Evolutionary conservation across 257 asterid genomes (phyloP), one percentile per base, ranked within the genome.

Genomic region (Striga asiatica): DNA sequence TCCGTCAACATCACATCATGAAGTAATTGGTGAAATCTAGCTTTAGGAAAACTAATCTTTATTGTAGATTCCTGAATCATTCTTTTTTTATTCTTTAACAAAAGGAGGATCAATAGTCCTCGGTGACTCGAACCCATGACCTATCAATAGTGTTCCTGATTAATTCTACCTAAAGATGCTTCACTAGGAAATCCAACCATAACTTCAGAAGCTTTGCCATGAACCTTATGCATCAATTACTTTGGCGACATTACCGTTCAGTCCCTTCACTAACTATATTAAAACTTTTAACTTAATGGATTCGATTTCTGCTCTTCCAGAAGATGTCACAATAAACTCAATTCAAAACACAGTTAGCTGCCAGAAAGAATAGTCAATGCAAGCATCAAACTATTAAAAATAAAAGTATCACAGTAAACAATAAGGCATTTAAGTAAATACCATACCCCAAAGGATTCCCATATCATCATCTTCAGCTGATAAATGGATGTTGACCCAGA

Each of bases 371-470:
- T 31, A 39, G 14, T 21, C 19, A 22, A 43, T 20, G 37, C 13
- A 47, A 45, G 8, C 46, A 54, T 28, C 31, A 27, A 20, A 52
- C 17, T 17, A 16, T 31, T 45, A 27, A 14, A 65, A 50, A 47
- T 43, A 27, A 67, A 31, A 54, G 39, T 20, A 51, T 43, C 13
- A 49, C 10, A 25, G 48, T 29, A 32, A 21, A 50, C 28, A 50
- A 37, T 8, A 38, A 14, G 12, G 63, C n/a, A 45, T 17, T 22
- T 35, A 49, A 42, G 13, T 23, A 43, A 53, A 50, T 21, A 59
- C 6, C 81, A 60, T 84, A 92, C 98, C 87, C 95, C 98, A 70
- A 92, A 92, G 28, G 97, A 75, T 78, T 92, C 95, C 98, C 98
- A 92, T 68, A 92, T 87, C 98, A 92, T 87, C 97, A 92, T 80